Conservation (phyloP, 345 rosid genomes). For the Populus nigra region DNA sequence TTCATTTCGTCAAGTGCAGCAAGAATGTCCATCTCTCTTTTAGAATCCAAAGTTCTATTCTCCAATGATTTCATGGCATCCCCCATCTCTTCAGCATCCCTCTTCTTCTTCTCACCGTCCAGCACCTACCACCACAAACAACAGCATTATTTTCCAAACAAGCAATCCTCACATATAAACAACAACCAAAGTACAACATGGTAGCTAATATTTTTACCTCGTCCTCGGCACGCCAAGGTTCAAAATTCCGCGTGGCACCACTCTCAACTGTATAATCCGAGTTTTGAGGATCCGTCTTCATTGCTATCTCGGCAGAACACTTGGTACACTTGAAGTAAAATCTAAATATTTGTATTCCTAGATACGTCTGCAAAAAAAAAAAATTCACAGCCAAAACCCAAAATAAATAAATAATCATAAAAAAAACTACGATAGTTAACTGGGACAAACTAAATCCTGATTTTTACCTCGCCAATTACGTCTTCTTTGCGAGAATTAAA, state of each 20-base stretch:
- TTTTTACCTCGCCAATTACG: slow-evolving; percentile 72
- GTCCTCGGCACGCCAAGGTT: slow-evolving; percentile 95
- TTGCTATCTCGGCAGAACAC: slow-evolving; percentile 85
- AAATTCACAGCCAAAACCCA: not conserved
- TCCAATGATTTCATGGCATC: slow-evolving; percentile 95
- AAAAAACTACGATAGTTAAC: not conserved
- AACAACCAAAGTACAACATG: not conserved
- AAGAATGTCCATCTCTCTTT: slow-evolving; percentile 90
- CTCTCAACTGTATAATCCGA: slow-evolving; percentile 89
- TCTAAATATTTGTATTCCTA: slow-evolving; percentile 85
- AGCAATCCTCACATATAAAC: not conserved
- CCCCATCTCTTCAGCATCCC: slow-evolving; percentile 88
- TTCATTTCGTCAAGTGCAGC: slow-evolving; percentile 91
- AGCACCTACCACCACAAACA: slow-evolving; percentile 33
- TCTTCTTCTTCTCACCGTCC: slow-evolving; percentile 52
- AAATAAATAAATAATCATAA: too few species aligned
- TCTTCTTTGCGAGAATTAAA: slow-evolving; percentile 94
- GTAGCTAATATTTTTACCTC: slow-evolving; percentile 42
- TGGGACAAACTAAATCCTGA: not conserved
- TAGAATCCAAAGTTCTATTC: slow-evolving; percentile 85
- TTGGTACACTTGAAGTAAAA: slow-evolving; percentile 93
- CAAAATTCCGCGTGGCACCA: slow-evolving; percentile 81
- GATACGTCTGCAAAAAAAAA: slow-evolving; percentile 56
- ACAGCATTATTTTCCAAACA: not conserved
- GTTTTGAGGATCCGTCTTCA: slow-evolving; percentile 93